Percentiles rank a stretch among this genome's conserved stretches.
These are phyloP conservation scores for Cercospora sp. DNA, from an alignment of 2,329 filamentous ascomycete genomes.

Conservation along the genomic window DNA sequence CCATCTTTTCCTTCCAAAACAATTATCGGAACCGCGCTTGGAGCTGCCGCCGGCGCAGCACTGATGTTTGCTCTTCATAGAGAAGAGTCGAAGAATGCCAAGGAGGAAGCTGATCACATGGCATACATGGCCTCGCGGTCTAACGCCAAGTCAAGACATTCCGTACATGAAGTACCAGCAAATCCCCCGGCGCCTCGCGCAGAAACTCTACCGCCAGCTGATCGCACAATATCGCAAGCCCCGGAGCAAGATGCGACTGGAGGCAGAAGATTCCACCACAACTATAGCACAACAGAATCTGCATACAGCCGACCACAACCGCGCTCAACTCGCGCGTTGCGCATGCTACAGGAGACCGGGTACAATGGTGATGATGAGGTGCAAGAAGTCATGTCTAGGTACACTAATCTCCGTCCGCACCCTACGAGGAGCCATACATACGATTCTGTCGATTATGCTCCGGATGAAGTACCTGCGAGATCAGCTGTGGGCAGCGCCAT, in stretches of 20 bases:
- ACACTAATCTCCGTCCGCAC: slow-evolving; percentile 28
- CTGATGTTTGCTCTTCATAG: slow-evolving; percentile 73
- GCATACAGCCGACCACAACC: slow-evolving; percentile 31
- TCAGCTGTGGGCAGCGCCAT: slow-evolving; percentile 18
- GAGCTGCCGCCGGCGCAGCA: slow-evolving; percentile 75
- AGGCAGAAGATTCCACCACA: slow-evolving; percentile 28
- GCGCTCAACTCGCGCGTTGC: slow-evolving; percentile 30
- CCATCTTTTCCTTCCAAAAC: slow-evolving; percentile 30
- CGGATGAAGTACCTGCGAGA: slow-evolving; percentile 17
- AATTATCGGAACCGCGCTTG: slow-evolving; percentile 70
- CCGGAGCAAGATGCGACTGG: slow-evolving; percentile 19
- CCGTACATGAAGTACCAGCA: slow-evolving; percentile 17
- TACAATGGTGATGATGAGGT: slow-evolving; percentile 31
- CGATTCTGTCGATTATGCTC: slow-evolving; percentile 31
- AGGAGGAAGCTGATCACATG: slow-evolving; percentile 43
- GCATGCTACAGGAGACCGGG: slow-evolving; percentile 45
- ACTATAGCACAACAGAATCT: slow-evolving; percentile 37
- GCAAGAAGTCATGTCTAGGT: slow-evolving; percentile 29
- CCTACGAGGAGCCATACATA: slow-evolving; percentile 32
- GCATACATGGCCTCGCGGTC: slow-evolving; percentile 27
- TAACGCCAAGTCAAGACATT: slow-evolving; percentile 23
- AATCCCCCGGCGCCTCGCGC: slow-evolving; percentile 20
- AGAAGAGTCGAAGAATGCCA: slow-evolving; percentile 54
- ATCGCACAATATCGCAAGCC: slow-evolving; percentile 39
- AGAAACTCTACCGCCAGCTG: slow-evolving; percentile 15